Evolutionary conservation across 2,329 filamentous ascomycete genomes (phyloP), one percentile per base, ranked within the genome.

Genomic region (Fusarium pseudonygamai): DNA sequence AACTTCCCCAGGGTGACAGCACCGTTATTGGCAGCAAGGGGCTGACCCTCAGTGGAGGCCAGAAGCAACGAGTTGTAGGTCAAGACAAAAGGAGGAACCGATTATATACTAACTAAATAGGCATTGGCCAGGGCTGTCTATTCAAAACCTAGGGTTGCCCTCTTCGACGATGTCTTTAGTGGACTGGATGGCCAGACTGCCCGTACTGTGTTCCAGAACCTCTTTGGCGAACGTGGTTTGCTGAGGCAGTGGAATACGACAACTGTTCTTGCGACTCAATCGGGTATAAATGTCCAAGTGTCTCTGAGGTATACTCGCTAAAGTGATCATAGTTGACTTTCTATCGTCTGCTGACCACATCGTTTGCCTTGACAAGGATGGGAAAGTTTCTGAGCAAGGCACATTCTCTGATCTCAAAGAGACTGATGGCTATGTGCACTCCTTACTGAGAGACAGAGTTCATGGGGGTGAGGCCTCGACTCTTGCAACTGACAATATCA

Each of bases 11-110:
- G 5, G 79, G 81, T 5, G 83, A 86, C 40, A 67, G 75, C 14
- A 86, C 84, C 0, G 75, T 80, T 2, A 78, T 86, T 43, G 85
- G 86, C 4, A 85, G 83, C 56, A 84, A 84, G 40, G 85, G 86
- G 0, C 79, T 85, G 56, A 82, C 80, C 8, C 78, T 87, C 1
- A 86, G 84, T 8, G 86, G 86, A 13, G 85, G 85, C 0, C 86
- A 87, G 69, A 84, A 82, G 67, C 83, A 85, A 58, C 81, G 84
- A 18, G 77, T 86, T 13, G 82, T 79, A 75, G 79, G 77, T 69
- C 14, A 16, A 22, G 49, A 22, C 13, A 7, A 22, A 36, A 8
- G 32, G n/a, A 52, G 13, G 15, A n/a, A 22, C 12, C 11, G 3
- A 36, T n/a, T 22, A 26, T 4, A 37, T 42, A 9, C 43, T 72